phyloP scores from a whole-genome alignment of 139 green algal genomes.

The Asterochloris sp. region DNA sequence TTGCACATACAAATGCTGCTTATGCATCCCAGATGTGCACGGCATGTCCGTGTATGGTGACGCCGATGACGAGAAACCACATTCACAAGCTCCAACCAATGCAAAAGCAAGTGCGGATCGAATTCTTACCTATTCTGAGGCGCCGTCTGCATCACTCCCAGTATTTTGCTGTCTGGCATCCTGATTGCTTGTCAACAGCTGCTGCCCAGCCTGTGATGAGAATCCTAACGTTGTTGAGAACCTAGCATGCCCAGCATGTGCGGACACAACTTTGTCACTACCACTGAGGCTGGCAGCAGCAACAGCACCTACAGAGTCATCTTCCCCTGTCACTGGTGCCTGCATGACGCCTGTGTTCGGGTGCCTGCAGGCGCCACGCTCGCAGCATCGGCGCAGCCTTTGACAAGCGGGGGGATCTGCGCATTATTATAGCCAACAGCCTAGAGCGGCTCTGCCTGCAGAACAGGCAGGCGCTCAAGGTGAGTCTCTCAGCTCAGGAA shows the following conservation, averaged over 20 bases:
- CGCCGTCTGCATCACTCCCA: background rate
- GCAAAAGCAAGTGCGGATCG: conserved; percentile 9
- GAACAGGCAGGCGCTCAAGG: conserved; percentile 20
- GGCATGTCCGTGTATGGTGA: background rate
- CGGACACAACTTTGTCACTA: conserved; percentile 51
- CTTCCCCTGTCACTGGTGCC: background rate
- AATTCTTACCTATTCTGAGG: conserved; percentile 22
- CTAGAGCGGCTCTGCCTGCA: conserved; percentile 51
- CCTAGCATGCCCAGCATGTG: conserved; percentile 25
- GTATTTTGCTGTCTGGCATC: background rate
- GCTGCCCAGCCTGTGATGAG: conserved; percentile 11
- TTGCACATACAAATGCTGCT: background rate
- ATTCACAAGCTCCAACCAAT: conserved; percentile 17
- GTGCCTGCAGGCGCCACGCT: conserved; percentile 27
- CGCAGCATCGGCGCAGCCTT: conserved; percentile 56
- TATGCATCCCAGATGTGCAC: background rate
- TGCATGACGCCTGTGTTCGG: background rate
- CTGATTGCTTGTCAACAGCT: background rate
- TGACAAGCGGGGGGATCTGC: conserved; percentile 63
- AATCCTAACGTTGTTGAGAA: conserved; percentile 51
- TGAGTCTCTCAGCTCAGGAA: background rate
- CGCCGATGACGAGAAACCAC: conserved; percentile 18
- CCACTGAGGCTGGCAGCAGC: conserved; percentile 36
- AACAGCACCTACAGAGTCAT: background rate
- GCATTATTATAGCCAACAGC: conserved; percentile 47